Conservation (phyloP, 768 basidiomycete genomes). For the Grammothele lineata region DNA sequence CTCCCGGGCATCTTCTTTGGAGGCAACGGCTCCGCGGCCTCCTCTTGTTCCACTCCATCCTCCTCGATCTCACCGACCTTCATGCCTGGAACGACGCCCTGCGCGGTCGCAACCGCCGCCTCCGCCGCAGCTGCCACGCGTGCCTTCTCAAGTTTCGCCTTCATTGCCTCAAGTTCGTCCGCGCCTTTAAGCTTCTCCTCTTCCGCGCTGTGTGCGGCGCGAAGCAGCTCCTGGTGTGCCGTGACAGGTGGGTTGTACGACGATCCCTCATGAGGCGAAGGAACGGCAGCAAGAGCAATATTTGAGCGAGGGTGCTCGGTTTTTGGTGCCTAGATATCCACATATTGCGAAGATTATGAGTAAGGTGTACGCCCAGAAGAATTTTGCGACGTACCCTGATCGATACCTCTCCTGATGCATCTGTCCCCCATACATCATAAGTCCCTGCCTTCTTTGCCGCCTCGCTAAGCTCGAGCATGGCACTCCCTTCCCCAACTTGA, state of each 20-base stretch:
- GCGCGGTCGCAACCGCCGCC: slow-evolving; percentile 19
- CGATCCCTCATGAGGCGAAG: slow-evolving; percentile 72
- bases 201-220: slow-evolving; percentile 64
- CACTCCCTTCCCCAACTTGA: slow-evolving; percentile 63
- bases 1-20: slow-evolving; percentile 40
- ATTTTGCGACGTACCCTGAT: slow-evolving; percentile 64
- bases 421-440: slow-evolving; percentile 59
- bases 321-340: slow-evolving; percentile 49
- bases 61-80: slow-evolving; percentile 44
- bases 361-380: neutral
- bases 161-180: slow-evolving; percentile 48
- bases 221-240: slow-evolving; percentile 68
- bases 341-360: too few species aligned
- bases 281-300: slow-evolving; percentile 64
- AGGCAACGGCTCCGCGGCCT: slow-evolving; percentile 26
- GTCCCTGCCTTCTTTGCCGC: slow-evolving; percentile 65
- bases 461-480: slow-evolving; percentile 57
- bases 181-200: slow-evolving; percentile 49
- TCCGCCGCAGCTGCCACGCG: slow-evolving; percentile 31
- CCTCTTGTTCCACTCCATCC: slow-evolving; percentile 27
- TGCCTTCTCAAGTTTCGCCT: slow-evolving; percentile 52
- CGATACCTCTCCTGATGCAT: slow-evolving; percentile 28
- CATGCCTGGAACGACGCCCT: slow-evolving; percentile 61
- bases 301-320: slow-evolving; percentile 40
- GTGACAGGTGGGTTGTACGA: slow-evolving; percentile 85